These are phyloP conservation scores for Zygoascus bituminiphila DNA, from an alignment of 805 yeast species.

Conservation along the genomic window DNA sequence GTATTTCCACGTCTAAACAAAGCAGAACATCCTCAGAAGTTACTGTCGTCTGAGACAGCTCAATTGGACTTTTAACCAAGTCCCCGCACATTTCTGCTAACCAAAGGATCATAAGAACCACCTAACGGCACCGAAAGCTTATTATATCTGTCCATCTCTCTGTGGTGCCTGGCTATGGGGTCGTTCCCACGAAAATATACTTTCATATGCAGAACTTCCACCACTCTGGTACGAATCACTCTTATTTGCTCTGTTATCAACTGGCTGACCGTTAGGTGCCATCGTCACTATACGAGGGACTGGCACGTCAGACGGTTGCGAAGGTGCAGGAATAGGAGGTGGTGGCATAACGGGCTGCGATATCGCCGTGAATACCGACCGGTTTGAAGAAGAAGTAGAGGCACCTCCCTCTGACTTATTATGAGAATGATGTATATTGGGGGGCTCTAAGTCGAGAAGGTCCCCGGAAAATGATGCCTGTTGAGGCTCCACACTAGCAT, in stretches of 20 bases:
- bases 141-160: neutral
- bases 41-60: too few species aligned
- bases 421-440: neutral
- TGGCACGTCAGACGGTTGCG: neutral
- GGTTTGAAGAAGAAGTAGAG: neutral
- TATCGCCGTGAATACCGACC: neutral
- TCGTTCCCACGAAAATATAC: neutral
- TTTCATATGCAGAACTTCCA: neutral
- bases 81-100: too few species aligned
- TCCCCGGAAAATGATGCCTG: neutral
- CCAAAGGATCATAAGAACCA: too few species aligned
- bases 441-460: neutral
- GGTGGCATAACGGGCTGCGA: neutral
- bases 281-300: neutral
- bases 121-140: too few species aligned
- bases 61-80: too few species aligned
- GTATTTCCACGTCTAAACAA: too few species aligned
- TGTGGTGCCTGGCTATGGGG: neutral
- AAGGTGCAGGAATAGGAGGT: neutral
- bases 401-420: neutral
- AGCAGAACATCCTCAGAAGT: too few species aligned
- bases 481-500: constrained; percentile 2
- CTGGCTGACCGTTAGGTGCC: too few species aligned
- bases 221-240: neutral
- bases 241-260: neutral